phyloP scores from a whole-genome alignment of 2,329 filamentous ascomycete species.

The Colletotrichum chrysophilum region DNA sequence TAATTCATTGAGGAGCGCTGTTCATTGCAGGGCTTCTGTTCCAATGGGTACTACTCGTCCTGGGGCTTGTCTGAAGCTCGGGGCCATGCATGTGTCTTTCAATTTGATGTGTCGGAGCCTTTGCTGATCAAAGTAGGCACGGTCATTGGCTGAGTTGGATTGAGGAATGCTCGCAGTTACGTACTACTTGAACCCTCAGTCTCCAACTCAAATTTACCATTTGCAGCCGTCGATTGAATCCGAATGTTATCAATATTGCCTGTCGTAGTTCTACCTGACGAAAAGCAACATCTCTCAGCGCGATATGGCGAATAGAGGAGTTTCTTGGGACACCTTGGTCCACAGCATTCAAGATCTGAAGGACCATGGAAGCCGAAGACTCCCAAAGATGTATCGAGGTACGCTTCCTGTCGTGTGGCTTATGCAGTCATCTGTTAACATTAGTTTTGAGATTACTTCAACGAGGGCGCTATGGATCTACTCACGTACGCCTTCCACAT shows the following conservation, averaged over 20 bases:
- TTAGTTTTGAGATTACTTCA: slow-evolving; percentile 52
- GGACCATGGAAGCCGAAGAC: slow-evolving; percentile 37
- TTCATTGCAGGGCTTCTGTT: background rate
- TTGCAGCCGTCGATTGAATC: background rate
- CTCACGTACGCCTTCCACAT: slow-evolving; percentile 39
- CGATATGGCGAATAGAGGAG: slow-evolving; percentile 16
- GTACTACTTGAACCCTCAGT: background rate
- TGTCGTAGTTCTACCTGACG: background rate
- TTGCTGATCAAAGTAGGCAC: background rate
- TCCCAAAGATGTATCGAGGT: slow-evolving; percentile 40
- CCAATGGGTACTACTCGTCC: background rate
- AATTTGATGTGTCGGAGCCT: background rate
- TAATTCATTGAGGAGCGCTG: background rate
- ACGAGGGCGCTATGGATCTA: slow-evolving; percentile 61
- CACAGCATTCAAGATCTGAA: slow-evolving; percentile 39
- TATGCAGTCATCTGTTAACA: background rate
- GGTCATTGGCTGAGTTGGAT: background rate
- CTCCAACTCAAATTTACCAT: background rate
- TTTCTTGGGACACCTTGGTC: slow-evolving; percentile 3
- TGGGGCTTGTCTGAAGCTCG: background rate
- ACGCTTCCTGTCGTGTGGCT: background rate
- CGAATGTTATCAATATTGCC: background rate
- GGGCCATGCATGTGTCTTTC: background rate
- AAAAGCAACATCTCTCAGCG: background rate
- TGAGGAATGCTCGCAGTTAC: background rate